Evolutionary conservation across 805 yeast genomes (phyloP).

Genomic region (Blastobotrys chiropterorum): DNA sequence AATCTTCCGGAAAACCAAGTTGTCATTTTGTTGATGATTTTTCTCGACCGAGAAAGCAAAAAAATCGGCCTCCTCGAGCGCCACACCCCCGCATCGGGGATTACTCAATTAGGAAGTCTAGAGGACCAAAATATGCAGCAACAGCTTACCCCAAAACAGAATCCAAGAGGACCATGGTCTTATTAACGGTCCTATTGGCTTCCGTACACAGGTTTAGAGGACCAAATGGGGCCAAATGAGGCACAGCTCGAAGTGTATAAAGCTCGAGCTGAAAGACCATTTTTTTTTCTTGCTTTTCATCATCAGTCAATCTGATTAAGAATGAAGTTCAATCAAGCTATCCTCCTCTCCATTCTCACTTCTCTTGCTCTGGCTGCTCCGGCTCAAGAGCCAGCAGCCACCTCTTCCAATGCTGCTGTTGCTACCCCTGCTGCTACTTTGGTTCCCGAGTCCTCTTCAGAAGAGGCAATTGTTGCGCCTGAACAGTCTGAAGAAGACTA

Average conservation of each 20-base stretch:
- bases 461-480: background rate
- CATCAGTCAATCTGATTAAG: background rate
- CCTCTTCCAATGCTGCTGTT: background rate
- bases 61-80: too few species aligned
- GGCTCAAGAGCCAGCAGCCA: background rate
- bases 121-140: background rate
- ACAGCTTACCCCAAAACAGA: background rate
- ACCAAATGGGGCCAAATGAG: background rate
- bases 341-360: background rate
- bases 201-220: background rate
- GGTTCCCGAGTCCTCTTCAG: background rate
- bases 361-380: background rate
- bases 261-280: background rate
- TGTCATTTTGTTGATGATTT: too few species aligned
- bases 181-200: background rate
- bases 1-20: too few species aligned
- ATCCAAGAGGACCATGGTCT: background rate
- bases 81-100: too few species aligned
- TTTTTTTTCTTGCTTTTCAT: background rate
- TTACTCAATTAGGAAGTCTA: background rate
- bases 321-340: background rate
- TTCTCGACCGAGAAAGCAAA: too few species aligned
- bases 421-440: background rate
- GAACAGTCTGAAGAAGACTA: background rate
- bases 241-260: background rate